These are phyloP conservation scores for Aspergillus oerlinghausenensis DNA, from an alignment of 2,329 filamentous ascomycete genomes.

Conservation along the genomic window DNA sequence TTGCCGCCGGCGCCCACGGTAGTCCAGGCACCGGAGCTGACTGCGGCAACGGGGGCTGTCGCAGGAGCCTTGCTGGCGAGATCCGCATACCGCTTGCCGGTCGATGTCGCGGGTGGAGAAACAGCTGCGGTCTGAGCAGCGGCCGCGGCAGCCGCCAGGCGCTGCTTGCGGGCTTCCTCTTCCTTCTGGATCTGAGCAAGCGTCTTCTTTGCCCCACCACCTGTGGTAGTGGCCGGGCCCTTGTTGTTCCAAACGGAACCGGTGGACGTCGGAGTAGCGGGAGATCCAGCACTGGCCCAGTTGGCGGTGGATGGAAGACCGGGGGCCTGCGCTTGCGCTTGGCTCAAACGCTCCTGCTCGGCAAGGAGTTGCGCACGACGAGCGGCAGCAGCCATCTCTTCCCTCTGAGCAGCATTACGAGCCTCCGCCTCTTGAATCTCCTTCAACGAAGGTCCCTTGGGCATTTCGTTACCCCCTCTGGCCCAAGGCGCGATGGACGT, in stretches of 20 bases:
- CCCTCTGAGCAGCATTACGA: constrained; percentile 82
- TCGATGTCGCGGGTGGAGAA: constrained; percentile 41
- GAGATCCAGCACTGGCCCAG: constrained; percentile 74
- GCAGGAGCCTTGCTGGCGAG: constrained; percentile 72
- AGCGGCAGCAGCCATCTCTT: constrained; percentile 72
- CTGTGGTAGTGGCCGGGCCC: constrained; percentile 32
- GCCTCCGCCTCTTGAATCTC: constrained; percentile 97
- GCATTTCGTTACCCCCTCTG: constrained; percentile 67
- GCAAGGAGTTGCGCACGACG: constrained; percentile 64
- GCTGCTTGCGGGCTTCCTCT: constrained; percentile 84
- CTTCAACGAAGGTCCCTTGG: constrained; percentile 85
- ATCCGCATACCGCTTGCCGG: constrained; percentile 88
- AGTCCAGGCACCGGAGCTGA: constrained; percentile 67
- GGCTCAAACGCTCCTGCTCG: constrained; percentile 70
- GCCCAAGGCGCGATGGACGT: constrained; percentile 91
- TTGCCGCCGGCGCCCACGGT: constrained; percentile 94
- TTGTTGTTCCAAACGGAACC: constrained; percentile 52
- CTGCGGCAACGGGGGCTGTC: constrained; percentile 39
- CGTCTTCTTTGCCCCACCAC: constrained; percentile 69
- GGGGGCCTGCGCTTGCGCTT: constrained; percentile 63
- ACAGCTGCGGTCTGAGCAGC: constrained; percentile 46
- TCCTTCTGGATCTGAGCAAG: constrained; percentile 95
- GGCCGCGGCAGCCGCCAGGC: constrained; percentile 46
- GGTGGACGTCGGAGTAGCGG: constrained; percentile 55
- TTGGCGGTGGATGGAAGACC: constrained; percentile 84